A percentile compares a stretch with the other conserved stretches of the same genome.
These are phyloP conservation scores for Tricholoma bakamatsutake DNA, from an alignment of 768 basidiomycete genomes.

Conservation along the genomic window DNA sequence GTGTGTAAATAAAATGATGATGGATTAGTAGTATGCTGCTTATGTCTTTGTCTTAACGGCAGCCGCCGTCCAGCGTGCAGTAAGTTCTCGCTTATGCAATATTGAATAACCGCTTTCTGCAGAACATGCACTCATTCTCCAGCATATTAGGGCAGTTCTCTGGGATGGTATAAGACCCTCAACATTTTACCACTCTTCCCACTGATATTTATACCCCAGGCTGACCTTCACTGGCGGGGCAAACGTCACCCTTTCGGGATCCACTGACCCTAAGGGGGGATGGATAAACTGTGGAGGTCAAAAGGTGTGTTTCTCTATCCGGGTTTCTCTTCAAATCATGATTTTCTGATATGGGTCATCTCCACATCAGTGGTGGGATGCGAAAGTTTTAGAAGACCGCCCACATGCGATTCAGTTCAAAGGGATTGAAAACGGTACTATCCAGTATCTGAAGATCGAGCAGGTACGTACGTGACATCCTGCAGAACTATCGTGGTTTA, in stretches of 20 bases:
- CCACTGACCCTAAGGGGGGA: constrained; percentile 51
- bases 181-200: background rate
- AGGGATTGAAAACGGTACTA: constrained; percentile 48
- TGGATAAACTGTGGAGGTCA: constrained; percentile 62
- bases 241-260: constrained; percentile 55
- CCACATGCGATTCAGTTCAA: constrained; percentile 51
- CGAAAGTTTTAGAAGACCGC: constrained; percentile 44
- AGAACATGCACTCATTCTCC: background rate
- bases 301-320: constrained; percentile 25
- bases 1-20: constrained; percentile 16
- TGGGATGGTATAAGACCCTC: constrained; percentile 34
- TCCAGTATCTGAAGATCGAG: constrained; percentile 53
- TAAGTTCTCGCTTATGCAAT: constrained; percentile 18
- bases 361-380: constrained; percentile 50
- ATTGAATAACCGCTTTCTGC: too few relatives aligned
- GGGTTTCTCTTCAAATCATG: background rate
- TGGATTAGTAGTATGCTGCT: background rate
- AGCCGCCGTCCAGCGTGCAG: constrained; percentile 42
- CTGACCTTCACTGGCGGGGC: constrained; percentile 48
- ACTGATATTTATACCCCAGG: constrained; percentile 26
- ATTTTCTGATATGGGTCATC: background rate
- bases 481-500: background rate
- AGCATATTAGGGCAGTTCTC: constrained; percentile 30
- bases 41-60: background rate
- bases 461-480: constrained; percentile 21